Base-by-base conservation (phyloP, 371 early-diverging fungal genomes). In the Umbelopsis sp. region DNA sequence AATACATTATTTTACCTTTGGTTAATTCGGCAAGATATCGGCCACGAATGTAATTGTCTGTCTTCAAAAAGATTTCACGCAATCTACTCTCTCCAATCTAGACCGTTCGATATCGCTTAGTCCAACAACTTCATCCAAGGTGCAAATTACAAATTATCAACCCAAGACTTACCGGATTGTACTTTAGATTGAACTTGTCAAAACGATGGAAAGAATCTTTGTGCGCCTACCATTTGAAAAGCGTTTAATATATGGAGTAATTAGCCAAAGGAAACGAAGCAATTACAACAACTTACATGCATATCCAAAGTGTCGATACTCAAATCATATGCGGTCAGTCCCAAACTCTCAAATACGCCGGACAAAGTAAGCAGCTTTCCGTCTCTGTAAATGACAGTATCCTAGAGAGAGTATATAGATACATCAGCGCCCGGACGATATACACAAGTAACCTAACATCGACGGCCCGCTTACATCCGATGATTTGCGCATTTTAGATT, bases 121-220 rank as follows among this genome's bases (percentile, higher is more conserved):
- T 7, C 2, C 2, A 41, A 1, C 12, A 7, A 1, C 29, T 29
- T 29, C 29, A 29, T 29, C 29, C 1, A 29, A 29, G 29, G 29
- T 29, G 29, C 29, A 1, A 29, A 29, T 29, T 4, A 7, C 41
- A 41, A 1, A 41, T 1, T 20, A 1, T 48, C 48, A 29, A 2
- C 48, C 22, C 16, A 16, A 11, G 6, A 35, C 32, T 57, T 57
- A 93, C 84, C 8, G 96, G 95, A 72, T 95, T 95, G 82, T 96
- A 97, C 84, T 97, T 96, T 45, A 93, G 81, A 76, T 96, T 96
- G 86, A 97, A 96, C 78, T 94, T 92, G 84, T 96, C 96, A 70
- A 95, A 95, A 50, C 96, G 85, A 75, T 96, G 88, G 77, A 89
- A 90, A 14, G 90, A 81, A 66, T 87, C 88, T 65, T 84, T 86